Evolutionary conservation across 2,329 filamentous ascomycete species (phyloP), one percentile per base, ranked within the genome.

Genomic region (Xylariaceae sp.): DNA sequence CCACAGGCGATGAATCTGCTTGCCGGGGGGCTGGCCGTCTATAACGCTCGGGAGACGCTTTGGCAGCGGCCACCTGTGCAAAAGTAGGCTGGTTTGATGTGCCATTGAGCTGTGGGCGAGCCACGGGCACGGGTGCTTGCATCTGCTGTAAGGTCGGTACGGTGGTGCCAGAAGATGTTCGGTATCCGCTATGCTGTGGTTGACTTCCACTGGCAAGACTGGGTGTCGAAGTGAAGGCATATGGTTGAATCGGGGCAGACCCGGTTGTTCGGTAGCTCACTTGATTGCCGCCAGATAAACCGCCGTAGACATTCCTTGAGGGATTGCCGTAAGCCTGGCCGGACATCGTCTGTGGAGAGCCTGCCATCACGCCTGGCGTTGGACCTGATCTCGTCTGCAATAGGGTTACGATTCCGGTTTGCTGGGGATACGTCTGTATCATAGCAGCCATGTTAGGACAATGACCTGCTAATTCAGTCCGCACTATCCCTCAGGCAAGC

Each of bases 31-130:
- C 76, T 52, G 77, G 68, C 44, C 90, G 85, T 60, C 90, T 81
- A 66, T 96, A 96, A 51, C 92, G 83, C 66, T 96, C 90, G 1
- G 89, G 89, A 1, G 87, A 83, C 18, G 84, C 75, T 62, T 90
- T 90, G 41, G 75, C 69, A 18, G 81, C 75, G 4, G 77, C 74
- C 39, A 84, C 77, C 68, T 71, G 85, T 62, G 58, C 76, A 70
- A 66, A 83, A 56, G 70, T 78, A 43, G 81, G 77, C 58, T 75
- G 75, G 18, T 66, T 69, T 11, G 71, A 58, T 3, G 69, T 63
- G 39, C 61, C 62, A 39, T 71, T 68, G 19, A 72, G 70, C 56
- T 75, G 76, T 14, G 73, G 74, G 48, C 70, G 71, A 49, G 68
- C 63, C 32, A 66, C 59, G 12, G 69, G 62, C 4, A 67, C 57